Conservation (phyloP, 257 asterid species). For the Ehretia macrophylla region DNA sequence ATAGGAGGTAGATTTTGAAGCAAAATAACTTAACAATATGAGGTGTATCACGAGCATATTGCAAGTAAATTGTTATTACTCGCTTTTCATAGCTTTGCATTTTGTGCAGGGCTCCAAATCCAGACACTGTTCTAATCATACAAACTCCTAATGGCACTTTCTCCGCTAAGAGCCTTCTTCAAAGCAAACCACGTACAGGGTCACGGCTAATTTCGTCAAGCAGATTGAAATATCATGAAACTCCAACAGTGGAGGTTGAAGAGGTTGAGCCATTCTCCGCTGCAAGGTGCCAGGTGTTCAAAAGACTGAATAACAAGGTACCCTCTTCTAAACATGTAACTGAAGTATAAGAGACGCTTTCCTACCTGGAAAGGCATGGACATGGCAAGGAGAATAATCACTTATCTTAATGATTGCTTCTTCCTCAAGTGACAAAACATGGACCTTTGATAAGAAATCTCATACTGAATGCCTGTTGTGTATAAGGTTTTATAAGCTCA, state of each 20-base stretch:
- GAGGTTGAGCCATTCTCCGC: constrained; percentile 77
- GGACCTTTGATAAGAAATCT: too few relatives aligned
- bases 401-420: too few relatives aligned
- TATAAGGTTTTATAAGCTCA: too few relatives aligned
- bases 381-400: too few relatives aligned
- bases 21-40: too few relatives aligned
- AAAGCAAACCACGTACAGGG: constrained; percentile 61
- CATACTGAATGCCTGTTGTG: too few relatives aligned
- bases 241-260: constrained; percentile 46
- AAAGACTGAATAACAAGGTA: constrained; percentile 59
- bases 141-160: constrained; percentile 85
- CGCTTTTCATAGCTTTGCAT: constrained; percentile 4
- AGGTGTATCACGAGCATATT: neutral
- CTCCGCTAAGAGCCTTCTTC: constrained; percentile 76
- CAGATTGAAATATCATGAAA: constrained; percentile 63
- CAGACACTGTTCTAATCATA: constrained; percentile 82
- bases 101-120: constrained; percentile 71
- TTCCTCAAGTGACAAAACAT: too few relatives aligned
- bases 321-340: neutral
- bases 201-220: constrained; percentile 78
- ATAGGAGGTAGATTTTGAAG: too few relatives aligned
- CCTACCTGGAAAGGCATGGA: too few relatives aligned
- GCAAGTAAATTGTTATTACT: neutral
- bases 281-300: constrained; percentile 68
- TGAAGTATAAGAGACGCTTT: too few relatives aligned